Evolutionary conservation across 2,329 filamentous ascomycete species (phyloP), one percentile per base, ranked within the genome.

Genomic region (Beauveria australis): DNA sequence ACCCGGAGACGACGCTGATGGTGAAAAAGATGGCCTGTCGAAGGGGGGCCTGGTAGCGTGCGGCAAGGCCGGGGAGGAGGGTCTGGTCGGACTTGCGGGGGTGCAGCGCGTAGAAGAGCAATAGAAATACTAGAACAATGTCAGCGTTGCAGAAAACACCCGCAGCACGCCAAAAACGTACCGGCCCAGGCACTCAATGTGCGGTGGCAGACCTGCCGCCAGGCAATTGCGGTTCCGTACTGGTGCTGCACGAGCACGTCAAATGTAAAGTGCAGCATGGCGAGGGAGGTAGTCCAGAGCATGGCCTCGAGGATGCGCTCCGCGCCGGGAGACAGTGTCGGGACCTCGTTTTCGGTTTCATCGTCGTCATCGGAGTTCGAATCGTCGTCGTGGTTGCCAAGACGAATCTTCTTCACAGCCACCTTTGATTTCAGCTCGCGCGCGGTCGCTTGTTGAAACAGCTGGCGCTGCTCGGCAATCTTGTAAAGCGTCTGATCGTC

Each of bases 221-320:
- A 91, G 3, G 80, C 70, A 2, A 92, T 79, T 2, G 84, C 79
- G 63, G 85, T 79, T n/a, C 85, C 83, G 68, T 91, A 94, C 73
- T 94, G 90, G 66, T 87, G 81, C 71, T 91, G 88, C 24, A 92
- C 89, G 12, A 94, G 78, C 43, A 92, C 85, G 69, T 93, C 89
- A 57, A 94, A 80, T 0, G 88, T 91, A 66, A 92, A 86, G 70
- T 93, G 89, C 55, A 92, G 74, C 78, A 87, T 89, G 14, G 83
- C 78, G 67, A 94, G 74, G 64, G 84, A 85, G 12, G 83, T 74
- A 7, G 78, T 79, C 81, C 82, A 88, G 26, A 88, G 74, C 3
- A 81, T 40, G 0, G 82, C 74, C 43, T 88, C 84, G 63, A 85
- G 72, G 53, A 83, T 66, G 33, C 81, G 76, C 60, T 85, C 82